Base-by-base conservation (phyloP, 2,329 filamentous ascomycete genomes). In the Colletotrichum lupini region DNA sequence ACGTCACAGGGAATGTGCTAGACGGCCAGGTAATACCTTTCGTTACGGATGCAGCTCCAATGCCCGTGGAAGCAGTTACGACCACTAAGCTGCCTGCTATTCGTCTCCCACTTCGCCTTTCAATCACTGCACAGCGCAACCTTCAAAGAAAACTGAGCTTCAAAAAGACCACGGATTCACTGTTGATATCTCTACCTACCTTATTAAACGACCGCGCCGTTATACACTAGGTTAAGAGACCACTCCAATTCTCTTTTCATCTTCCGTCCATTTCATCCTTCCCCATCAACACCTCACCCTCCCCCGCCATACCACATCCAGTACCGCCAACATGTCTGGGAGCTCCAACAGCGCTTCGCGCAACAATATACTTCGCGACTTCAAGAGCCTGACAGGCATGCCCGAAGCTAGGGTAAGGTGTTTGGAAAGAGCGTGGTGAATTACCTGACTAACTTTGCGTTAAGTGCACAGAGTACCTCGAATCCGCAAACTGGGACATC, bases 381-480 rank as follows among this genome's bases (percentile, higher is more conserved):
- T 73, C 49, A 70, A 62, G 42, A 66, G n/a, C 57, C 37, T 76
- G 22, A 76, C 68, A 6, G 69, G 73, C 2, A 64, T 73, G 22
- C 46, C 68, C 5, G 66, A 76, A 26, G 74, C 70, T 52, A 70
- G 70, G 24, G 74, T 76, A 68, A 32, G 73, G 19, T 12, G 4
- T 22, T 19, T 22, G 8, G 19, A 1, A n/a, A 22, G 7, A n/a
- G 6, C 49, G 28, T 30, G 42, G 6, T 12, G 7, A 67, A 16
- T 28, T 35, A 46, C 5, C n/a, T 4, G 2, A 2, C 74, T 37
- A 75, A 72, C 32, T 68, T 26, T 28, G 28, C 42, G 52, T 32
- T 2, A 16, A 95, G 93, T 93, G 93, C 59, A 86, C 86, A 68
- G 87, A 92, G 74, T 93, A 93, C 76, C 90, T 96, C 8, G 85